Conservation (phyloP, 108 stramenopile species). For the Aurantiochytrium sp. region DNA sequence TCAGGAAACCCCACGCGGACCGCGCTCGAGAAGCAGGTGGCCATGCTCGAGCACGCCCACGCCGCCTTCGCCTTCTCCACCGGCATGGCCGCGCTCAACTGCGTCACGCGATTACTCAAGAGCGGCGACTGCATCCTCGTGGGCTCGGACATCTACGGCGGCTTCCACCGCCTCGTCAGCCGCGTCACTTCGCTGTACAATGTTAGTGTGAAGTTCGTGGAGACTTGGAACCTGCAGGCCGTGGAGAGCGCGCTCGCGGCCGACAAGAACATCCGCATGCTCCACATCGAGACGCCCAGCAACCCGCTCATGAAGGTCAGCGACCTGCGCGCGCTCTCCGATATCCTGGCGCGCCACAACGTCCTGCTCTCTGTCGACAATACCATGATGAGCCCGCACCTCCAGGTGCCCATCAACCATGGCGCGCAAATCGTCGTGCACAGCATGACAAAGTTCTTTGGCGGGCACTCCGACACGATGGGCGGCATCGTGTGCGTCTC, state of each 20-base stretch:
- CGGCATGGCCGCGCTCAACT: slow-evolving; percentile 43
- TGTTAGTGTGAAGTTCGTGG: not conserved
- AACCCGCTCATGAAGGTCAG: slow-evolving; percentile 39
- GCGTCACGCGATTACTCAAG: slow-evolving; percentile 17
- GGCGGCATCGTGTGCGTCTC: slow-evolving; percentile 20
- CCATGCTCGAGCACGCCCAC: slow-evolving; percentile 32
- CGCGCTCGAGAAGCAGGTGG: slow-evolving; percentile 34
- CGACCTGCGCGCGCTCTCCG: slow-evolving; percentile 34
- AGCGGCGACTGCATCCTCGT: slow-evolving; percentile 35
- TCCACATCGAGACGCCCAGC: slow-evolving; percentile 37
- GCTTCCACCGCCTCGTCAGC: slow-evolving; percentile 29
- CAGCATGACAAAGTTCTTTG: slow-evolving; percentile 38
- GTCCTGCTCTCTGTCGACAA: slow-evolving; percentile 39
- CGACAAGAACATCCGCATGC: not conserved
- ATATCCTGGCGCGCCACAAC: not conserved
- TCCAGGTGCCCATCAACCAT: slow-evolving; percentile 29
- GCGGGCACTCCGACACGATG: slow-evolving; percentile 41
- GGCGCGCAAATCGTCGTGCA: slow-evolving; percentile 47
- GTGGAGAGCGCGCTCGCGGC: not conserved
- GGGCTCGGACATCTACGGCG: slow-evolving; percentile 38
- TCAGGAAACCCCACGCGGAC: slow-evolving; percentile 41
- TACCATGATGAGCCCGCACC: slow-evolving; percentile 37
- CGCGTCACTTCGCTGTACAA: not conserved
- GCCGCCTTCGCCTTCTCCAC: slow-evolving; percentile 27
- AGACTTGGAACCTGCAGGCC: not conserved